These are phyloP conservation scores for Zelopaecilomyces penicillatus DNA, from an alignment of 2,329 filamentous ascomycete species.

Conservation along the genomic window DNA sequence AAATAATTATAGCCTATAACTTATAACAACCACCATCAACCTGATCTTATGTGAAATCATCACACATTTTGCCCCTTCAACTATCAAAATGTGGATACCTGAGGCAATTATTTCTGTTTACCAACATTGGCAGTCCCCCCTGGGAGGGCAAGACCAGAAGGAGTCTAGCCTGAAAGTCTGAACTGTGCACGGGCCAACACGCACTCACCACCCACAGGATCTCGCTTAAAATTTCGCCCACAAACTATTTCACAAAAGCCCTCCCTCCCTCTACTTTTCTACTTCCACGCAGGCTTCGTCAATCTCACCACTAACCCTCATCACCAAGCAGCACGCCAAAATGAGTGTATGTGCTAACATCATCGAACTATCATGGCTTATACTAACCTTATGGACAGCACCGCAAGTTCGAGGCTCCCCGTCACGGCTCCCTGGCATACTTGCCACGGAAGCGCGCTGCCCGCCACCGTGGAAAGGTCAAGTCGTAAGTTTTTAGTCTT, in stretches of 20 bases:
- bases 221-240: constrained; percentile 34
- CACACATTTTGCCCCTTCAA: too few relatives aligned
- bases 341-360: constrained; percentile 30
- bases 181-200: constrained; percentile 17
- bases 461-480: constrained; percentile 94
- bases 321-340: constrained; percentile 28
- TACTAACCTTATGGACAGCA: constrained; percentile 28
- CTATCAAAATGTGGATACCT: too few relatives aligned
- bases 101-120: too few relatives aligned
- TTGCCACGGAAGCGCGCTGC: constrained; percentile 86
- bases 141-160: not conserved
- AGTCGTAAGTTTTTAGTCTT: constrained; percentile 62
- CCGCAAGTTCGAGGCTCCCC: constrained; percentile 70
- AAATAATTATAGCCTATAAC: too few relatives aligned
- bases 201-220: constrained; percentile 13
- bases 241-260: constrained; percentile 21
- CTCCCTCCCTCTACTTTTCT: constrained; percentile 23
- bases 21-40: not conserved
- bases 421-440: constrained; percentile 88
- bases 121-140: too few relatives aligned
- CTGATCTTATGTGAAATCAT: too few relatives aligned
- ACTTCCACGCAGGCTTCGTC: constrained; percentile 23
- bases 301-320: constrained; percentile 30
- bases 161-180: constrained; percentile 3
- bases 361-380: constrained; percentile 1